phyloP scores from a whole-genome alignment of 2,329 filamentous ascomycete species.

The Davidsoniella virescens region DNA sequence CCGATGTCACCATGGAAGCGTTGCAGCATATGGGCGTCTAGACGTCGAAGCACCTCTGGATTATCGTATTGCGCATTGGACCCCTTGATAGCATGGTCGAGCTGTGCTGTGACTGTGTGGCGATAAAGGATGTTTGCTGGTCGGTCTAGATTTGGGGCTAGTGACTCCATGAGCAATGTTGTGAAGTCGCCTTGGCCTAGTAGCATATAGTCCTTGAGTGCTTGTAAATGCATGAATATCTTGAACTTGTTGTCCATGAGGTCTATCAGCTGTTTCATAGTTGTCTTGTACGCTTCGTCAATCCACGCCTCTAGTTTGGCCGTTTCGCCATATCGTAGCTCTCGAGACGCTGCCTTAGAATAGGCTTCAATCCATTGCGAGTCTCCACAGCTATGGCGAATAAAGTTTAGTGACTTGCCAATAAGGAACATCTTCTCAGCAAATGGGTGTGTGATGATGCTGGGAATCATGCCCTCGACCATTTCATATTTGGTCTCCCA shows the following conservation, averaged over 20 bases:
- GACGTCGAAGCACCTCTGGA: conserved; percentile 71
- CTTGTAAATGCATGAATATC: conserved; percentile 78
- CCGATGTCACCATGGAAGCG: conserved; percentile 92
- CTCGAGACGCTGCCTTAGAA: conserved; percentile 81
- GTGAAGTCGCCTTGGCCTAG: conserved; percentile 96
- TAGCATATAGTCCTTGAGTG: conserved; percentile 86
- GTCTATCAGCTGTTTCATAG: conserved; percentile 85
- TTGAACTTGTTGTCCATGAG: conserved; percentile 94
- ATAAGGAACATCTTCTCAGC: conserved; percentile 94
- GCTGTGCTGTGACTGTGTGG: conserved; percentile 90
- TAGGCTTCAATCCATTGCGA: conserved; percentile 92
- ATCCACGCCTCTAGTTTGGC: conserved; percentile 84
- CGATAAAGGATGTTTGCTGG: conserved; percentile 95
- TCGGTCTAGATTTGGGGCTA: conserved; percentile 80
- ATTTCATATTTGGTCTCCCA: conserved; percentile 61
- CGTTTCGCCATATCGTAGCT: conserved; percentile 83
- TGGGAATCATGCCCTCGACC: conserved; percentile 48
- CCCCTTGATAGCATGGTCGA: conserved; percentile 91
- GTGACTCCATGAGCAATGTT: conserved; percentile 86
- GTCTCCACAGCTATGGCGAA: conserved; percentile 86
- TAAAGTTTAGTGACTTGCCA: conserved; percentile 95
- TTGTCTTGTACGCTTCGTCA: conserved; percentile 92
- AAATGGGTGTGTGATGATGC: conserved; percentile 84
- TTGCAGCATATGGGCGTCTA: conserved; percentile 97
- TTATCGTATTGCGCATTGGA: conserved; percentile 95